Conservation (phyloP, 352 stramenopile species). For the Globisporangium paroecandrum region DNA sequence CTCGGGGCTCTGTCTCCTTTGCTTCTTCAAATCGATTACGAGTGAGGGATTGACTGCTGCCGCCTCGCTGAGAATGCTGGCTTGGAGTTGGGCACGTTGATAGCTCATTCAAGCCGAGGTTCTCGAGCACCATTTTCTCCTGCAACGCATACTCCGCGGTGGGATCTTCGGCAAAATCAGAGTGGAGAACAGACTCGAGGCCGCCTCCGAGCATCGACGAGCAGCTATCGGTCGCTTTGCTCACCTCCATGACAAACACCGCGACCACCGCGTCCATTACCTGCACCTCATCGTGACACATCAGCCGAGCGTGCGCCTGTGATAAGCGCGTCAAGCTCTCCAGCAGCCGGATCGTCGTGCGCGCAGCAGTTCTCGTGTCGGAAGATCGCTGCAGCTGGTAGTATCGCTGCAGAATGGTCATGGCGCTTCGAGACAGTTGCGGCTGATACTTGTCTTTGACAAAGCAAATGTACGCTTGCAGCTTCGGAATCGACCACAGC, state of each 20-base stretch:
- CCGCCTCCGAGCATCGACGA: constrained; percentile 52
- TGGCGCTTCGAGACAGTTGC: constrained; percentile 72
- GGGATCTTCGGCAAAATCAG: constrained; percentile 61
- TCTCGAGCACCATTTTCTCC: constrained; percentile 67
- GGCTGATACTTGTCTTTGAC: constrained; percentile 89
- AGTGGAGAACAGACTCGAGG: constrained; percentile 64
- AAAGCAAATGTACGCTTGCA: constrained; percentile 91
- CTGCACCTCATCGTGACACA: constrained; percentile 63
- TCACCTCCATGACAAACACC: constrained; percentile 78
- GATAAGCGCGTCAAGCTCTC: constrained; percentile 93
- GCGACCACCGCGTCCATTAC: constrained; percentile 77
- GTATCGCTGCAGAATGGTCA: constrained; percentile 88
- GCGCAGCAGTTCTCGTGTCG: constrained; percentile 57
- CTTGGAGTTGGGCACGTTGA: constrained; percentile 27
- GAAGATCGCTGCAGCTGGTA: constrained; percentile 81
- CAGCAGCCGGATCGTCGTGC: constrained; percentile 93
- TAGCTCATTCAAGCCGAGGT: constrained; percentile 56
- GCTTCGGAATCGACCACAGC: constrained; percentile 87
- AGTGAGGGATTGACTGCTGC: neutral
- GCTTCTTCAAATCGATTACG: constrained; percentile 4
- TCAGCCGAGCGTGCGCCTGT: constrained; percentile 89
- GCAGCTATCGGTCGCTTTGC: constrained; percentile 59
- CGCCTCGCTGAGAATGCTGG: constrained; percentile 12
- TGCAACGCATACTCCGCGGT: constrained; percentile 60
- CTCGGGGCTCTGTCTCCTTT: neutral